A percentile compares a stretch with the other conserved stretches of the same genome.
These are phyloP conservation scores for Ustilago esculenta DNA, from an alignment of 1,284 basidiomycete genomes.

Conservation along the genomic window DNA sequence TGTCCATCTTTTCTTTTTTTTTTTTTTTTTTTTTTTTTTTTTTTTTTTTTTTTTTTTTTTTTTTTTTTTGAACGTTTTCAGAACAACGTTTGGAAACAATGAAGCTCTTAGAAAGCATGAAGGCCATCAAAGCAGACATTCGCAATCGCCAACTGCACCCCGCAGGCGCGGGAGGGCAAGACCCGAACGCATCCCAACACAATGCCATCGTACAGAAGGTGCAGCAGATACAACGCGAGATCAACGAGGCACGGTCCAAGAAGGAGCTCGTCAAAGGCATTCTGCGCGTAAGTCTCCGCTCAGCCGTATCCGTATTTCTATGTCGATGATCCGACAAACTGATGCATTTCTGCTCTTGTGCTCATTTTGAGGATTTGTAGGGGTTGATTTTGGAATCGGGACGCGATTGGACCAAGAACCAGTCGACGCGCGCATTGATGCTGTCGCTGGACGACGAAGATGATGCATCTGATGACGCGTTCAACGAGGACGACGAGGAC, in stretches of 20 bases:
- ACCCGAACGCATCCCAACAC: constrained; percentile 31
- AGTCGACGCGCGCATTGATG: constrained; percentile 31
- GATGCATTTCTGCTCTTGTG: no score
- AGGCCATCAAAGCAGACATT: constrained; percentile 37
- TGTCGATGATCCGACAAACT: no score
- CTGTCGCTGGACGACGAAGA: constrained; percentile 48
- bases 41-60: background rate
- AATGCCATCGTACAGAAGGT: constrained; percentile 24
- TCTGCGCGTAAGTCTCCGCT: constrained; percentile 31
- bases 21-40: no score
- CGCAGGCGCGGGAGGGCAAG: constrained; percentile 5
- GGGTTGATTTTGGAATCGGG: constrained; percentile 50
- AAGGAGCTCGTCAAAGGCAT: constrained; percentile 50
- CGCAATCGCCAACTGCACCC: constrained; percentile 32
- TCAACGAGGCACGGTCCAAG: constrained; percentile 42
- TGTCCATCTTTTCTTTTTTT: no score
- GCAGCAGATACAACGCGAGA: constrained; percentile 35
- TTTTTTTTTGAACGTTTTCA: background rate
- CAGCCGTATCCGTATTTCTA: no score
- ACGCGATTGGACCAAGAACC: constrained; percentile 39
- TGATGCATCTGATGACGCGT: constrained; percentile 46
- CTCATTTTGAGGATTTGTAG: constrained; percentile 1
- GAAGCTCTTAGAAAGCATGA: constrained; percentile 33
- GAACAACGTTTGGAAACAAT: constrained; percentile 32
- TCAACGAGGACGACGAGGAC: constrained; percentile 40